Base-by-base conservation (phyloP, 1,284 basidiomycete genomes). In the Sporisorium exsertum region DNA sequence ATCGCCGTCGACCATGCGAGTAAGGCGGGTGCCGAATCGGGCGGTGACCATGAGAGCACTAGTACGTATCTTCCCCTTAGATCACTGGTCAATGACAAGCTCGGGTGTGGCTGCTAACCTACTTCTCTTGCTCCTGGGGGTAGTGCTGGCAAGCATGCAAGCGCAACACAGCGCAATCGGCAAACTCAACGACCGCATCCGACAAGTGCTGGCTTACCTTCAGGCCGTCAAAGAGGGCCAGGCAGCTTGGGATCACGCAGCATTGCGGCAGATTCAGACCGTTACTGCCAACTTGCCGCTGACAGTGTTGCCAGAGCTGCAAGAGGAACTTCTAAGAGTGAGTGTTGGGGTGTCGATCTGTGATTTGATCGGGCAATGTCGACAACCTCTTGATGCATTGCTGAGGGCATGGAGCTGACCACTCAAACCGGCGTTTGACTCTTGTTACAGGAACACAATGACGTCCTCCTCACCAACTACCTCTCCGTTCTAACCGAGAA, bases 1-100 rank as follows among this genome's bases (percentile, higher is more conserved):
- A 97, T 99, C 72, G 97, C 97, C 1, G 96, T 99, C 0, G 95
- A 99, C 86, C 95, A 94, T 89, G 94, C 94, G 1, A 92, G 94
- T 15, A 91, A 92, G 84, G 94, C 94, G n/a, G 74, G 92, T 33
- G 74, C 93, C 37, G 84, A 85, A 8, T 92, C 91, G 35, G 91
- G 91, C 51, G 92, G 92, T 61, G 92, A 91, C 80, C 73, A 70
- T 29, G 64, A 75, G 29, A 88, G 91, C 87, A 73, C 67, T 20
- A 76, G 86, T 87, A 66, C 77, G 86, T 85, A 16, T 40, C 22
- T 5, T 13, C n/a, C 15, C n/a, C n/a, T n/a, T n/a, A n/a, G n/a
- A n/a, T n/a, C n/a, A n/a, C n/a, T n/a, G 20, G 15, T n/a, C 13
- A 10, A 10, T 20, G 13, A 16, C 13, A 20, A 29, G 24, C 24